Conservation (phyloP, 2,329 filamentous ascomycete species). For the Drechslera avenae region DNA sequence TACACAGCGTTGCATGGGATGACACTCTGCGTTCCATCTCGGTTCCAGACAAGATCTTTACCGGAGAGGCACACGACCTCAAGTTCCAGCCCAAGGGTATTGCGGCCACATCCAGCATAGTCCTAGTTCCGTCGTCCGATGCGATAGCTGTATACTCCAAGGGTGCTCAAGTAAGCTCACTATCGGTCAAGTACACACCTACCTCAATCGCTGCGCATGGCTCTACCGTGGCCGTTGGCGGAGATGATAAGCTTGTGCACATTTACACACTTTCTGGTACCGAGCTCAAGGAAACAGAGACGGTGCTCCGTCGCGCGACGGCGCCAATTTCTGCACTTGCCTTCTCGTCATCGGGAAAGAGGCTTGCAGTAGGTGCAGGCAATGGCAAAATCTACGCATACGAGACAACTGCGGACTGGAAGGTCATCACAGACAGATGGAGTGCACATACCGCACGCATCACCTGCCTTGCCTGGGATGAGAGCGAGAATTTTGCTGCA, state of each 20-base stretch:
- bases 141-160: conserved; percentile 66
- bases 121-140: conserved; percentile 59
- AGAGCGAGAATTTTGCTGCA: conserved; percentile 73
- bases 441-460: conserved; percentile 72
- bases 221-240: conserved; percentile 74
- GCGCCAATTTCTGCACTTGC: conserved; percentile 77
- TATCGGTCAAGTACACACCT: conserved; percentile 67
- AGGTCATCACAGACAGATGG: conserved; percentile 80
- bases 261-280: conserved; percentile 70
- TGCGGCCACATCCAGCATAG: conserved; percentile 59
- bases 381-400: conserved; percentile 89
- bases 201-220: conserved; percentile 73
- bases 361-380: conserved; percentile 81
- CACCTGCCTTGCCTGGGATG: conserved; percentile 76
- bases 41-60: conserved; percentile 73
- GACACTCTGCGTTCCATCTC: conserved; percentile 85
- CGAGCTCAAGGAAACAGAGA: conserved; percentile 57
- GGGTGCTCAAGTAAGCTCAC: conserved; percentile 63
- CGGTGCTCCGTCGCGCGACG: conserved; percentile 70
- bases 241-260: conserved; percentile 73
- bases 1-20: conserved; percentile 94
- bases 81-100: conserved; percentile 81
- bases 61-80: conserved; percentile 69
- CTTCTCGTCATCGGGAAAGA: conserved; percentile 77
- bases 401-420: conserved; percentile 64